Evolutionary conservation across 1,139 yeast species (phyloP), one percentile per base, ranked within the genome.

Genomic region (Geotrichum restrictum): DNA sequence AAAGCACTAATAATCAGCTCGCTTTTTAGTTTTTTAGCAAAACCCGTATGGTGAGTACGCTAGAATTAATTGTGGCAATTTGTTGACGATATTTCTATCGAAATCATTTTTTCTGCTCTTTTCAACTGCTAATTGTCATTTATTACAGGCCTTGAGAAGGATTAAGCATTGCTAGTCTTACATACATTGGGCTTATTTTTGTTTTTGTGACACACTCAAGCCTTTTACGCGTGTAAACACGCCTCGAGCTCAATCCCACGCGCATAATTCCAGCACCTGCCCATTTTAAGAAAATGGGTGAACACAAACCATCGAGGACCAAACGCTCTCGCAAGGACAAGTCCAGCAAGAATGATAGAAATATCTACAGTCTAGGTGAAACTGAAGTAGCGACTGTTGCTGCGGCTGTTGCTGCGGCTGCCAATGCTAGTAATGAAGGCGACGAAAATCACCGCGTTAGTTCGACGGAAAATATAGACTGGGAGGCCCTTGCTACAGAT

Each of bases 341-440:
- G 32, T 14, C 21, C 38, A 10, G 19, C 31, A 27, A 21, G 14
- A 16, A 16, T 8, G 8, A 24, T 5, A 24, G 29, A 24, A 8
- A 24, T 5, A 6, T n/a, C 18, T 16, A 38, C 1, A 39, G 27
- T 18, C 24, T 21, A 11, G 40, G 36, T 10, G 50, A 51, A 13
- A 41, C 38, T 24, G 54, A 51, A 14, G 51, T 47, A 6, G 51
- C 54, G 5, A 51, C 54, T 18, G 40, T 46, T 36, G 51, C 50
- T 5, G 45, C 49, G 19, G 49, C 49, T 18, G 49, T 39, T n/a
- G 49, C 49, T 27, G 49, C 49, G 18, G 22, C 49, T 31, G 37
- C 39, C 2, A 22, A 10, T 10, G 24, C 32, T 7, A 14, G 19
- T 11, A 16, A 33, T 5, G 31, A 33, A 16, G 36, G 14, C 33